Base-by-base conservation (phyloP, 306 rosid genomes). In the Amphicarpaea edgeworthii region DNA sequence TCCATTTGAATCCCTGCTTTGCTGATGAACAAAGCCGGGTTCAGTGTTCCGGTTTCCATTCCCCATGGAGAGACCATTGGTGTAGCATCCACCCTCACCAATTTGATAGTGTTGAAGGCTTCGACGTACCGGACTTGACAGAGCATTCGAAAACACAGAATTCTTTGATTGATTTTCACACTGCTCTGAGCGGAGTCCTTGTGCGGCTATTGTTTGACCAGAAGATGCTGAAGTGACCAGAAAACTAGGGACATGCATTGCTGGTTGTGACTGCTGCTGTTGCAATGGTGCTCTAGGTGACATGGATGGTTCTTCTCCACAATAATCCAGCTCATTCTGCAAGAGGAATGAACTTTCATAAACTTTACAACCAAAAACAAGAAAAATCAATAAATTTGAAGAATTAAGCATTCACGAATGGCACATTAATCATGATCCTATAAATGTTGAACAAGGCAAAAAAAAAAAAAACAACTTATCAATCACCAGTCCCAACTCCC, bases 231-330 rank as follows among this genome's bases (percentile, higher is more conserved):
- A 79, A 41, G 85, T 62, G 68, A 79, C 76, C 8, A 87, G 85
- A 64, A 81, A 75, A n/a, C 68, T 84, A 15, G 79, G 50, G 37
- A 80, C 79, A 68, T 86, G 86, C 82, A 74, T 63, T 38, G 78
- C 65, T 19, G 90, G 77, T 83, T 85, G 96, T 50, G 84, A 57
- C 8, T 78, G 88, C 79, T 87, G 97, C 19, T 89, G 89, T 50
- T 82, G 93, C 34, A 53, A 51, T 21, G 84, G 74, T 8, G 84
- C 87, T 62, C 94, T 85, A 0, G 96, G 91, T 41, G 96, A 91
- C 94, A 87, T 81, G 20, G 93, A 86, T 47, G 89, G 90, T 79
- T 91, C 97, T 74, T 91, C 96, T 72, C 89, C 97, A 72, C 89
- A 72, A 67, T 75, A 86, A 65, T 91, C 97, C 54, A 91, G 24